A percentile compares a stretch with the other conserved stretches of the same genome.
Evolutionary conservation across 139 green algal species (phyloP).

Genomic region (Haematococcus lacustris): DNA sequence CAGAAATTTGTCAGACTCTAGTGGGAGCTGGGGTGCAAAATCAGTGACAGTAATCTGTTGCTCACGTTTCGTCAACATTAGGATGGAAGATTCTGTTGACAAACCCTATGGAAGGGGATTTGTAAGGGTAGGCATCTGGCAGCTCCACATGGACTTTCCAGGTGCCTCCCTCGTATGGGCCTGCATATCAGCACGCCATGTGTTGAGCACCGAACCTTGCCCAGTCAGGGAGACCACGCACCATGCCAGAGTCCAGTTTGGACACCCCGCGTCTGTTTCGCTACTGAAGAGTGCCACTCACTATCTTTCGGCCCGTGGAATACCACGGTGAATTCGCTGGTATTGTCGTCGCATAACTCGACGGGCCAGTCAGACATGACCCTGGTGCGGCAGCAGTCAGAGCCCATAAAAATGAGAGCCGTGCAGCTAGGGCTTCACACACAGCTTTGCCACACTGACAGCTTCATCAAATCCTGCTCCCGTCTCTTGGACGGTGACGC

Average conservation of each 20-base stretch:
- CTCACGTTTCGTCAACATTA: slow-evolving; percentile 92
- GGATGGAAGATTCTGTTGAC: slow-evolving; percentile 94
- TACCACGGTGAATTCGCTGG: slow-evolving; percentile 87
- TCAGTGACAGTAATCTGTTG: no score
- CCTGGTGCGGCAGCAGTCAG: slow-evolving; percentile 28
- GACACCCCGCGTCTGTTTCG: neutral
- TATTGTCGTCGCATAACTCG: slow-evolving; percentile 84
- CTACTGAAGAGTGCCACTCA: slow-evolving; percentile 23
- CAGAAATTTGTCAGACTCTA: no score
- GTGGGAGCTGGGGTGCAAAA: no score
- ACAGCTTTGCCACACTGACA: slow-evolving; percentile 48
- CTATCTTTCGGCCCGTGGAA: slow-evolving; percentile 81
- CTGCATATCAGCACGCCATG: slow-evolving; percentile 20
- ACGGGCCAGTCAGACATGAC: slow-evolving; percentile 99
- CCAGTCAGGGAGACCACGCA: neutral
- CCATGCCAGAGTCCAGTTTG: neutral
- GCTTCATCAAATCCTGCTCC: slow-evolving; percentile 88
- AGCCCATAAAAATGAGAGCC: neutral
- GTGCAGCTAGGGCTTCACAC: no score
- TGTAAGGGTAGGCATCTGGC: slow-evolving; percentile 80
- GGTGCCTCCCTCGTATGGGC: slow-evolving; percentile 87
- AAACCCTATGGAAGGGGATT: slow-evolving; percentile 87
- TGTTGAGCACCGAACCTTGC: neutral
- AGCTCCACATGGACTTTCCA: slow-evolving; percentile 97
- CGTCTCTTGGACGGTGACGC: slow-evolving; percentile 43